phyloP scores from a whole-genome alignment of 2,329 filamentous ascomycete genomes.

The Phialophora expanda region DNA sequence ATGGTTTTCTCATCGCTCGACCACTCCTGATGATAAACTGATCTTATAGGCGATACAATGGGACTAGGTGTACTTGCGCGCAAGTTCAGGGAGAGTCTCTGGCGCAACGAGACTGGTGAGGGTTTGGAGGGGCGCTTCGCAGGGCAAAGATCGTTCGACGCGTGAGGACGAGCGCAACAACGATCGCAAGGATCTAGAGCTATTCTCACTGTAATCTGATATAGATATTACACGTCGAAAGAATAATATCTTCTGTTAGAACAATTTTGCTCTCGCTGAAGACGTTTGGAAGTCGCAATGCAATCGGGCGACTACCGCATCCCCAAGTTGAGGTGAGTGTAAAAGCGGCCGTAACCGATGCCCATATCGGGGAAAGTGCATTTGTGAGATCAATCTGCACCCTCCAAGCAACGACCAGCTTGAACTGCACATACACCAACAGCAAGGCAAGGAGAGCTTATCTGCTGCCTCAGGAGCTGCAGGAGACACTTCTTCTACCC shows the following conservation, averaged over 20 bases:
- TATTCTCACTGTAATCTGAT: neutral
- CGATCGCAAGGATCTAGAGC: constrained; percentile 1
- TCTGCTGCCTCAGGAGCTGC: neutral
- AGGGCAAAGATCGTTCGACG: constrained; percentile 26
- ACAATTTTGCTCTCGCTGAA: constrained; percentile 5
- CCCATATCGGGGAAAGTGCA: constrained; percentile 6
- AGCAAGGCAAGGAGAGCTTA: neutral
- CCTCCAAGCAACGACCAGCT: neutral
- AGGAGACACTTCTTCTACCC: neutral
- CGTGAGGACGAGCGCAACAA: constrained; percentile 27
- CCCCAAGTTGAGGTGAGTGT: neutral
- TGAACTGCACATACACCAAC: neutral
- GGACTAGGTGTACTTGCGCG: constrained; percentile 2
- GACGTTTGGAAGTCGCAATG: constrained; percentile 14
- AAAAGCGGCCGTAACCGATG: constrained; percentile 4
- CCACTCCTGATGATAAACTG: neutral
- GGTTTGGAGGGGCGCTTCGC: constrained; percentile 14
- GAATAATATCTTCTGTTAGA: constrained; percentile 12
- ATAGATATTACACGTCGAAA: constrained; percentile 29
- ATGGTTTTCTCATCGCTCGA: neutral
- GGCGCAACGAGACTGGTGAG: constrained; percentile 9
- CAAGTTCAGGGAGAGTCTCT: neutral
- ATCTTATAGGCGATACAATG: neutral
- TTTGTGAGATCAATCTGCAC: neutral
- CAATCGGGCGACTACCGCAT: neutral